Base-by-base conservation (phyloP, 2,329 filamentous ascomycete species). In the Colletotrichum sp. region DNA sequence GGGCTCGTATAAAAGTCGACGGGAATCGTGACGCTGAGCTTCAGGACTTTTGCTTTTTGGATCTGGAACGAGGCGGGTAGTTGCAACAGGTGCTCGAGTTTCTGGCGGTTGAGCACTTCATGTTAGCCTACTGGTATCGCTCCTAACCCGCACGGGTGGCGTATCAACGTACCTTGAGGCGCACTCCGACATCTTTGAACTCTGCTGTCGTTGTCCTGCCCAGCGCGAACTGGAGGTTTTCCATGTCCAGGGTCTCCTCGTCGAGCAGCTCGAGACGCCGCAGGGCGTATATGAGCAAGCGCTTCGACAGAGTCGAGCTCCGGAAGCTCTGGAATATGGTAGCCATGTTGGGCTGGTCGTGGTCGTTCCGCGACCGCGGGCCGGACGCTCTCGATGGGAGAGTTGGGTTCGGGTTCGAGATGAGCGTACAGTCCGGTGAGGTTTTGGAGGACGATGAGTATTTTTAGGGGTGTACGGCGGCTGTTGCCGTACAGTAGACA, bases 1-100 rank as follows among this genome's bases (percentile, higher is more conserved):
- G 95, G 93, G 79, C 94, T 96, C 69, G 92, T 94, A 83, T 96
- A 96, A 78, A 98, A 93, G 83, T 98, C 95, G 82, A 97, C 93
- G 14, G 96, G 95, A 66, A 98, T 90, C 9, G 94, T 97, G 69
- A 98, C 87, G 80, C 94, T 94, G 28, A 98, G 90, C 8, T 94
- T 88, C 4, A 94, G 86, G 68, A 98, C 92, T 78, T 92, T 93
- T 72, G 96, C 96, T 81, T 92, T 93, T 68, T 91, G 90, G 14
- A 98, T 87, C 76, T 91, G 89, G 81, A 97, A 91, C 7, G 91
- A 90, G 1, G 92, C 85, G 1, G 96, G 96, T 4, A 98, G 91
- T 79, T 93, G 91, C 6, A 98, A 88, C 24, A 96, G 85, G 63
- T 90, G 89, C 76, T 95, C 90, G 71, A 98, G 89, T 91, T 96